phyloP scores from a whole-genome alignment of 352 stramenopile genomes.

The Phytophthora sojae region DNA sequence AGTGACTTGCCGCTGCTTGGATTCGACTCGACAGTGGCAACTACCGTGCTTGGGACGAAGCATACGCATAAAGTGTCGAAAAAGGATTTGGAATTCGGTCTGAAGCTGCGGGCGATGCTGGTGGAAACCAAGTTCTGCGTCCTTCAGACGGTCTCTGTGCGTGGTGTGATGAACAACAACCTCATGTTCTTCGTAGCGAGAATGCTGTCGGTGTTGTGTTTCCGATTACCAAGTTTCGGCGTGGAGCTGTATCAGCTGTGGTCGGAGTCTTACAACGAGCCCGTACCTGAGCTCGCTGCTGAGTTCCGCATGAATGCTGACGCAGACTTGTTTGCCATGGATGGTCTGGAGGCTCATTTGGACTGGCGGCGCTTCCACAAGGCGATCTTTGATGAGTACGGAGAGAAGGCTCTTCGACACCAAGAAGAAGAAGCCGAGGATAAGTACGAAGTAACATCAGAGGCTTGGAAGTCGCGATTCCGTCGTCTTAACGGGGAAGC shows the following conservation, averaged over 20 bases:
- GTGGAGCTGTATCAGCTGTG: slow-evolving; percentile 90
- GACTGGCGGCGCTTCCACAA: slow-evolving; percentile 93
- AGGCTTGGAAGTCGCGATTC: slow-evolving; percentile 87
- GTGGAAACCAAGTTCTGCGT: slow-evolving; percentile 92
- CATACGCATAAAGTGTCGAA: slow-evolving; percentile 81
- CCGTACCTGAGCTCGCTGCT: slow-evolving; percentile 74
- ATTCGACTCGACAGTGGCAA: slow-evolving; percentile 81
- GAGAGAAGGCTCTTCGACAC: slow-evolving; percentile 85
- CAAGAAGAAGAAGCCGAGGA: slow-evolving; percentile 91
- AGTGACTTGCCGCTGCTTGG: slow-evolving; percentile 85
- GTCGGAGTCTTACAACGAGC: slow-evolving; percentile 86
- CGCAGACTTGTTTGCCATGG: slow-evolving; percentile 89
- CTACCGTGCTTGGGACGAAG: slow-evolving; percentile 70
- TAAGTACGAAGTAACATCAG: slow-evolving; percentile 89
- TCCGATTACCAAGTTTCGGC: slow-evolving; percentile 86
- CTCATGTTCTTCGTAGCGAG: slow-evolving; percentile 91
- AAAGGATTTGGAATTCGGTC: slow-evolving; percentile 82
- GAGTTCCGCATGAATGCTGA: slow-evolving; percentile 88
- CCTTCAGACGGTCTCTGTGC: slow-evolving; percentile 87
- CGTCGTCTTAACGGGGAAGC: slow-evolving; percentile 80
- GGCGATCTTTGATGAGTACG: slow-evolving; percentile 86
- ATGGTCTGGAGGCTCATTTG: slow-evolving; percentile 86
- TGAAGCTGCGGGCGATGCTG: slow-evolving; percentile 89
- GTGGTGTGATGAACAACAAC: slow-evolving; percentile 93
- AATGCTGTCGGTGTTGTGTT: slow-evolving; percentile 90